These are phyloP conservation scores for Claviceps pusilla DNA, from an alignment of 2,329 filamentous ascomycete genomes.

Conservation along the genomic window DNA sequence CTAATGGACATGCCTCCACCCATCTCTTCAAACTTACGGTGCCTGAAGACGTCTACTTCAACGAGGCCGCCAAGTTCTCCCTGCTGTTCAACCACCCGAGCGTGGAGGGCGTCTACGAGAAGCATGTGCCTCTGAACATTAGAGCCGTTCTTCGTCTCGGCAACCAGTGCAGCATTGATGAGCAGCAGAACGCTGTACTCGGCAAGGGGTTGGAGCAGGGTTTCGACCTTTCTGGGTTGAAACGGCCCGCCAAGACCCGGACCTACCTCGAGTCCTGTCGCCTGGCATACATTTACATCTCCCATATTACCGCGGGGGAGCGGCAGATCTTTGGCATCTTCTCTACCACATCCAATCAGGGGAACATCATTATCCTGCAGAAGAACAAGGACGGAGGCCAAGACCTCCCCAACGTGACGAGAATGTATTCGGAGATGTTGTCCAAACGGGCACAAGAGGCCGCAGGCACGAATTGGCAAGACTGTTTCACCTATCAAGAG, in stretches of 20 bases:
- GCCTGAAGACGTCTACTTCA: conserved; percentile 73
- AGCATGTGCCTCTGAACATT: conserved; percentile 72
- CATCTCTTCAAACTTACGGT: conserved; percentile 92
- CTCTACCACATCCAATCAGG: conserved; percentile 65
- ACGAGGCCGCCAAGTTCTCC: conserved; percentile 68
- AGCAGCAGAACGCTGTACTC: conserved; percentile 75
- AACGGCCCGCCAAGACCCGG: conserved; percentile 45
- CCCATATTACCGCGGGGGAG: conserved; percentile 82
- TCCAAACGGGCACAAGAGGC: conserved; percentile 49
- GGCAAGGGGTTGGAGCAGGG: conserved; percentile 87
- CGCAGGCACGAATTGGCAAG: conserved; percentile 58
- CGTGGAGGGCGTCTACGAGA: conserved; percentile 95
- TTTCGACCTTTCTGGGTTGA: conserved; percentile 70
- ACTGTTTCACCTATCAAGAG: conserved; percentile 75
- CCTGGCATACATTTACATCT: conserved; percentile 78
- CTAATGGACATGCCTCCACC: conserved; percentile 85
- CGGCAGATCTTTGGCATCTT: conserved; percentile 88
- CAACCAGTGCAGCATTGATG: conserved; percentile 84
- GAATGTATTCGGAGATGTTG: conserved; percentile 69
- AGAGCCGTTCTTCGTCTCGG: conserved; percentile 81
- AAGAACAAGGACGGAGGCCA: conserved; percentile 61
- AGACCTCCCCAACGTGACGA: conserved; percentile 78
- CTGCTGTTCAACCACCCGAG: conserved; percentile 80
- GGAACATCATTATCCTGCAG: conserved; percentile 78
- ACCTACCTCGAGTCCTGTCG: conserved; percentile 62